Conservation (phyloP, 2,329 filamentous ascomycete species). For the Paracorniculantispora psalliotae region DNA sequence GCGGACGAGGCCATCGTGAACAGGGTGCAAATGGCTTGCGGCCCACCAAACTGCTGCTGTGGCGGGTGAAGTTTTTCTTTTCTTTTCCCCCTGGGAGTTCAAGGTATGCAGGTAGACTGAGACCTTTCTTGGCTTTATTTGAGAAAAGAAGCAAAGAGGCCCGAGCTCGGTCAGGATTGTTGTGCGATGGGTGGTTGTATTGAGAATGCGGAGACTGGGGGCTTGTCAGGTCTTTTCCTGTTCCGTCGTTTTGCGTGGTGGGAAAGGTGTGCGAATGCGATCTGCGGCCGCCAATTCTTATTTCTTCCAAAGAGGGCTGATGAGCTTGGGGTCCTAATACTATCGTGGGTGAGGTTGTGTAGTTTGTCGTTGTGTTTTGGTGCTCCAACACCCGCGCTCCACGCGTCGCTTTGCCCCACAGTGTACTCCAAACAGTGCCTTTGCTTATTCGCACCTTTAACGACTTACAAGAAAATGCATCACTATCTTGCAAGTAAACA, state of each 20-base stretch:
- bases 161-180: not conserved
- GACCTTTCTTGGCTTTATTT: not conserved
- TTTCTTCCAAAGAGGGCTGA: too few relatives aligned
- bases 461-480: not conserved
- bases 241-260: not conserved
- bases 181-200: not conserved
- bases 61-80: conserved; percentile 1
- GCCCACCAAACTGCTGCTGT: conserved; percentile 12
- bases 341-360: not conserved
- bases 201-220: conserved; percentile 10
- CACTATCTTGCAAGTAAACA: too few relatives aligned
- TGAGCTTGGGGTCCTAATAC: too few relatives aligned
- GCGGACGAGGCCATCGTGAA: conserved; percentile 23
- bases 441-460: conserved; percentile 3
- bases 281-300: too few relatives aligned
- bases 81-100: not conserved
- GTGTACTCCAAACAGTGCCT: not conserved
- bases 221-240: not conserved
- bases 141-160: not conserved
- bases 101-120: conserved; percentile 1
- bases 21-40: not conserved
- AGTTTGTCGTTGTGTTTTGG: not conserved
- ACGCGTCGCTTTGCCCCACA: not conserved
- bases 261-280: not conserved
- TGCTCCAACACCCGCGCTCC: not conserved